Percentiles rank a stretch among this genome's conserved stretches.
Evolutionary conservation across 345 rosid genomes (phyloP).

Genomic region (Heritiera littoralis): DNA sequence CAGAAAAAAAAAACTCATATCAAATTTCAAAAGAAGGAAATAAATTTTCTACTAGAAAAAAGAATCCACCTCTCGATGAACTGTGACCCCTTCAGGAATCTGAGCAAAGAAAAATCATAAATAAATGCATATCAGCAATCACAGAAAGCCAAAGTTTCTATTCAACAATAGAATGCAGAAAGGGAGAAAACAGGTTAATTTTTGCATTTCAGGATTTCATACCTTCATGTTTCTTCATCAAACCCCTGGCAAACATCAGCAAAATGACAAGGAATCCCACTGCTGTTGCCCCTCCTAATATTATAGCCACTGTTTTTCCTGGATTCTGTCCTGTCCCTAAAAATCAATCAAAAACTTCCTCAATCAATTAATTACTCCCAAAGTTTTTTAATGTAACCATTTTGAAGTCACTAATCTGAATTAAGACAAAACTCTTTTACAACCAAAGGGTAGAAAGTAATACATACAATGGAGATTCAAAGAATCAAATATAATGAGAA

Average conservation of each 20-base stretch:
- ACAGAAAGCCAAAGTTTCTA: too few relatives aligned
- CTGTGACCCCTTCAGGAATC: constrained; percentile 14
- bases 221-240: constrained; percentile 88
- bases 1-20: constrained; percentile 14
- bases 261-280: constrained; percentile 86
- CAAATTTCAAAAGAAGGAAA: constrained; percentile 22
- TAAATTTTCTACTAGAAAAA: constrained; percentile 13
- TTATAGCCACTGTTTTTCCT: constrained; percentile 95
- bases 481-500: not conserved
- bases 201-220: constrained; percentile 17
- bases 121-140: not conserved
- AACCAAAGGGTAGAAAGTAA: not conserved
- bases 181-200: not conserved
- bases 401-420: not conserved
- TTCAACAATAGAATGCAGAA: not conserved
- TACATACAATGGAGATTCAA: not conserved
- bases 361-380: not conserved
- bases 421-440: not conserved
- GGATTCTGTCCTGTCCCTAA: constrained; percentile 63
- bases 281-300: constrained; percentile 93
- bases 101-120: not conserved
- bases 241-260: constrained; percentile 70
- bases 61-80: constrained; percentile 30
- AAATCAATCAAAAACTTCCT: constrained; percentile 25
- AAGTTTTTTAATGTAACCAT: too few relatives aligned